These are phyloP conservation scores for Citrus mangshanensis DNA, from an alignment of 345 rosid species.

Conservation along the genomic window DNA sequence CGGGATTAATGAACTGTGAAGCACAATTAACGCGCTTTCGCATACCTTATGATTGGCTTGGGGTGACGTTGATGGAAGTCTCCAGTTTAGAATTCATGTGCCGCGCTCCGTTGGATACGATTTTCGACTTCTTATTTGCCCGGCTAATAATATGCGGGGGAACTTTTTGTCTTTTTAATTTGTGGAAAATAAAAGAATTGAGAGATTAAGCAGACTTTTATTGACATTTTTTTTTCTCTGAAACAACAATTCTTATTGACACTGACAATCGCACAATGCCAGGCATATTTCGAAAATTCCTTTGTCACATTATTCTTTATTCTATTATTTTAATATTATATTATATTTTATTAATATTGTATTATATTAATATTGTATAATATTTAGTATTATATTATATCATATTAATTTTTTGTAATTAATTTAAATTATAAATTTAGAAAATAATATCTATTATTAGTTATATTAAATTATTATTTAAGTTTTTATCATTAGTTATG, in stretches of 20 bases:
- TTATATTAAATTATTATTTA: too few species aligned
- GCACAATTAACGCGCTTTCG: slow-evolving; percentile 24
- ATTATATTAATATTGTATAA: too few species aligned
- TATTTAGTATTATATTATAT: too few species aligned
- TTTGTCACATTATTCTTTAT: too few species aligned
- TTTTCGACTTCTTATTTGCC: not conserved
- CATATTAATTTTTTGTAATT: too few species aligned
- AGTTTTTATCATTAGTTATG: too few species aligned
- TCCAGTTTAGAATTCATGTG: not conserved
- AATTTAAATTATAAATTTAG: too few species aligned
- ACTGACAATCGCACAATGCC: not conserved
- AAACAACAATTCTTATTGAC: not conserved
- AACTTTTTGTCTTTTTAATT: not conserved
- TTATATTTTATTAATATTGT: too few species aligned
- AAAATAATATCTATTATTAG: too few species aligned
- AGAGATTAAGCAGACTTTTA: not conserved
- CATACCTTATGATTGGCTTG: not conserved
- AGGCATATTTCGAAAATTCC: not conserved
- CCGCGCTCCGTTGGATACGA: not conserved
- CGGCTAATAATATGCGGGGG: not conserved
- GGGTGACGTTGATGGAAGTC: not conserved
- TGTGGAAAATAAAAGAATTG: not conserved
- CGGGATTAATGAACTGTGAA: not conserved
- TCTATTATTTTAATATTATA: too few species aligned
- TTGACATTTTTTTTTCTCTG: not conserved